These are phyloP conservation scores for Peronospora destructor DNA, from an alignment of 352 stramenopile genomes.

Conservation along the genomic window DNA sequence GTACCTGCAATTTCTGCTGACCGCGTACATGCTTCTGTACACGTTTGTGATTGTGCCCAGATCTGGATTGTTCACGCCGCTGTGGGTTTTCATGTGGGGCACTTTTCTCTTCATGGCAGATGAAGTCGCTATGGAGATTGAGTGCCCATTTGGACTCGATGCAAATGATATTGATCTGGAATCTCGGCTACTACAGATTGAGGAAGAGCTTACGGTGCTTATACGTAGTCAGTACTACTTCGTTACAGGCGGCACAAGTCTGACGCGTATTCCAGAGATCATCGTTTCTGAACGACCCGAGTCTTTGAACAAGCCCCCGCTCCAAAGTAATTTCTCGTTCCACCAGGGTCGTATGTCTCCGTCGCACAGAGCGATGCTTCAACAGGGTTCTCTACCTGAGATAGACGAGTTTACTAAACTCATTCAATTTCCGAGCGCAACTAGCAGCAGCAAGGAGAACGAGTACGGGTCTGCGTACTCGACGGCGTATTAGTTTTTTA, in stretches of 20 bases:
- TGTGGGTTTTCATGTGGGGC: constrained; percentile 78
- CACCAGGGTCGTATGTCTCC: constrained; percentile 56
- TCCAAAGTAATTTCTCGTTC: constrained; percentile 43
- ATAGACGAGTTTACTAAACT: constrained; percentile 71
- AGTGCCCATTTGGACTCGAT: constrained; percentile 73
- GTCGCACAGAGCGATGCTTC: constrained; percentile 24
- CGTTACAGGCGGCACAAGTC: constrained; percentile 46
- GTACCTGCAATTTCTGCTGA: constrained; percentile 65
- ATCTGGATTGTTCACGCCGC: constrained; percentile 61
- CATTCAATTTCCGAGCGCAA: constrained; percentile 27
- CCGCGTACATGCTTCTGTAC: constrained; percentile 75
- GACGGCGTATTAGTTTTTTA: constrained; percentile 2
- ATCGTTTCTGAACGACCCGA: background rate
- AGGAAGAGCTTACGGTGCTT: constrained; percentile 75
- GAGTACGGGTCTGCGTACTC: constrained; percentile 19
- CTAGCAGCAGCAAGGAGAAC: constrained; percentile 10
- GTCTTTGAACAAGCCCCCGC: constrained; percentile 9
- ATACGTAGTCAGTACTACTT: constrained; percentile 81
- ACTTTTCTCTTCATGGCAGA: constrained; percentile 79
- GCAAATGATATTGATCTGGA: constrained; percentile 81
- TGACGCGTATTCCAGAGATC: constrained; percentile 20
- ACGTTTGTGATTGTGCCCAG: constrained; percentile 77
- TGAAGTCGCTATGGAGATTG: constrained; percentile 79
- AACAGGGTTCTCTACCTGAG: constrained; percentile 54
- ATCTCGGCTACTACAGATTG: constrained; percentile 61